Conservation (phyloP, 768 basidiomycete species). For the Chalciporus piperatus region DNA sequence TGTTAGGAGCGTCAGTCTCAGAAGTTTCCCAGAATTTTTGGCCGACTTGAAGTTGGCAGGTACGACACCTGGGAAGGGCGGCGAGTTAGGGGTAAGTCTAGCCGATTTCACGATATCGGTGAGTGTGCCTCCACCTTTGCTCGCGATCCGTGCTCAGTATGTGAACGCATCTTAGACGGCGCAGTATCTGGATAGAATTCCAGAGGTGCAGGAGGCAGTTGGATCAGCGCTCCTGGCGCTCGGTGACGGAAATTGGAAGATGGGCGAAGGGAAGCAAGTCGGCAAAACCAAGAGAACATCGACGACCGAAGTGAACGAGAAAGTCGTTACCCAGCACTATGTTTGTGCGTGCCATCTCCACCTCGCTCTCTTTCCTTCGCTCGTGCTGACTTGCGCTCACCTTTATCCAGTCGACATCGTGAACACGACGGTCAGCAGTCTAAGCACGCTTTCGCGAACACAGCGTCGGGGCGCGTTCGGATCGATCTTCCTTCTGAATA, state of each 20-base stretch:
- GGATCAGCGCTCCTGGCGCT: constrained; percentile 63
- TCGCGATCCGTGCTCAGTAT: background rate
- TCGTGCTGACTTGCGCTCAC: background rate
- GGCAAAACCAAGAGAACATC: constrained; percentile 42
- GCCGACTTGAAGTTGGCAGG: constrained; percentile 73
- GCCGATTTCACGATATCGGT: constrained; percentile 59
- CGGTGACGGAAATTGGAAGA: constrained; percentile 89
- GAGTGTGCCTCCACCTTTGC: constrained; percentile 19
- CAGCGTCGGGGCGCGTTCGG: constrained; percentile 63
- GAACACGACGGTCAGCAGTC: constrained; percentile 54
- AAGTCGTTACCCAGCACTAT: constrained; percentile 69
- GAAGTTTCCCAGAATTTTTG: constrained; percentile 83
- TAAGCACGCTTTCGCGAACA: constrained; percentile 61
- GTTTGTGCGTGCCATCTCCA: constrained; percentile 47
- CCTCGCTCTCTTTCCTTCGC: background rate
- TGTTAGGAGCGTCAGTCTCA: constrained; percentile 65
- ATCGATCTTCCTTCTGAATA: constrained; percentile 79
- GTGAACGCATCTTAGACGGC: constrained; percentile 48
- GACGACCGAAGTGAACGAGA: constrained; percentile 52
- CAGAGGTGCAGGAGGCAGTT: constrained; percentile 67
- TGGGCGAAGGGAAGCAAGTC: constrained; percentile 78
- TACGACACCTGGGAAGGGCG: constrained; percentile 43
- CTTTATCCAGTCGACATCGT: constrained; percentile 67
- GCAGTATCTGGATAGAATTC: constrained; percentile 65
- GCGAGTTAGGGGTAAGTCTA: constrained; percentile 62